These are phyloP conservation scores for Raddia guianensis DNA, from an alignment of 176 grass and related monocot species.

Conservation along the genomic window DNA sequence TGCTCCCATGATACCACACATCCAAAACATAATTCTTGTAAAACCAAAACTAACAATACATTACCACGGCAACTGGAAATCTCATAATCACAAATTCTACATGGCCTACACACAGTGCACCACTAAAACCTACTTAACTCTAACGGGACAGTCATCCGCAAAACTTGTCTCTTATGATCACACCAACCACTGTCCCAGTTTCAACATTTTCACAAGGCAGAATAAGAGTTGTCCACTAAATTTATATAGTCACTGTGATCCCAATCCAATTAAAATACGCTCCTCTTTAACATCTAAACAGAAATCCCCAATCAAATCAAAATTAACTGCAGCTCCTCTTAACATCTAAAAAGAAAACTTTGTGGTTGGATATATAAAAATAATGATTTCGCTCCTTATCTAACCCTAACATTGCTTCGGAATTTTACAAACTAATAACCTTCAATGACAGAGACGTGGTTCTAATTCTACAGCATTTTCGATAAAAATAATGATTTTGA, in stretches of 20 bases:
- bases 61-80: not conserved
- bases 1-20: not conserved
- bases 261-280: not conserved
- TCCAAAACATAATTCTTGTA: not conserved
- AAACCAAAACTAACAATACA: not conserved
- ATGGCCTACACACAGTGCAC: not conserved
- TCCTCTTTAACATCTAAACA: conserved; percentile 17
- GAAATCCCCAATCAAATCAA: not conserved
- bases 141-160: too few species aligned
- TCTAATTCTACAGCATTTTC: not conserved
- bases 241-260: not conserved
- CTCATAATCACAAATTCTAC: not conserved
- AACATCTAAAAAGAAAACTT: not conserved
- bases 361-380: not conserved
- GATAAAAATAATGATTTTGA: not conserved
- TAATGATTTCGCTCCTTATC: not conserved
- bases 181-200: not conserved
- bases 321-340: not conserved
- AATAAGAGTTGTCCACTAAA: too few species aligned
- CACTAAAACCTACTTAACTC: too few species aligned
- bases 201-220: not conserved
- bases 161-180: not conserved
- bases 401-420: not conserved
- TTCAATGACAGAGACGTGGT: not conserved
- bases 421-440: not conserved